Base-by-base conservation (phyloP, 108 stramenopile genomes). In the Chaetoceros muelleri region DNA sequence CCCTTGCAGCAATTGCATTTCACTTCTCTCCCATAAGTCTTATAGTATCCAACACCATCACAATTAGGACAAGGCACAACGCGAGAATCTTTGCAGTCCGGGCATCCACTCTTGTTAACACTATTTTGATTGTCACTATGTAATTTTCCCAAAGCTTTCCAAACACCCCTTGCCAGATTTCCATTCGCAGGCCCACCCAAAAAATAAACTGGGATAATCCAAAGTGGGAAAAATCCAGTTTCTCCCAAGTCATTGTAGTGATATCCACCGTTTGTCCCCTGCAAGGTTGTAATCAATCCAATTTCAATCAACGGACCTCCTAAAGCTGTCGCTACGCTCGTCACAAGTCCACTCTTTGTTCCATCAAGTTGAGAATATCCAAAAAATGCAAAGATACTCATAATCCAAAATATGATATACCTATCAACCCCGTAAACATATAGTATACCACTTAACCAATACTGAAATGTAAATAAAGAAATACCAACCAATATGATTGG, bases 111-210 rank as follows among this genome's bases (percentile, higher is more conserved):
- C 19, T 49, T 51, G n/a, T n/a, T n/a, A n/a, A n/a, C n/a, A 22
- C 25, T 57, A 19, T 34, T 25, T n/a, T 47, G 25, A 5, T 44
- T 30, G 21, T 28, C 24, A 47, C 20, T 23, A 23, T 27, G 24
- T 44, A 21, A n/a, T 10, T 2, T 30, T 5, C 20, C 57, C 28
- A 90, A 48, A 2, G 58, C 62, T 49, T 82, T 70, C 90, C 85
- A 85, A 72, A 87, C 63, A 2, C 76, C 65, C 45, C 90, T 61
- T 26, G 90, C 90, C 26, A 92, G 54, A 64, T 93, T 89, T 5
- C 91, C 91, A 55, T 76, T 72, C 24, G 91, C 91, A 7, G 91
- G 91, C 24, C 91, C 91, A 24, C 91, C 91, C 44, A 89, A 58
- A 49, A 89, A 89, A 48, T 89, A 93, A 7, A 93, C 82, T 0